A percentile compares a stretch with the other conserved stretches of the same genome.
phyloP scores from a whole-genome alignment of 2,329 filamentous ascomycete species.

The Neonectria ditissima region DNA sequence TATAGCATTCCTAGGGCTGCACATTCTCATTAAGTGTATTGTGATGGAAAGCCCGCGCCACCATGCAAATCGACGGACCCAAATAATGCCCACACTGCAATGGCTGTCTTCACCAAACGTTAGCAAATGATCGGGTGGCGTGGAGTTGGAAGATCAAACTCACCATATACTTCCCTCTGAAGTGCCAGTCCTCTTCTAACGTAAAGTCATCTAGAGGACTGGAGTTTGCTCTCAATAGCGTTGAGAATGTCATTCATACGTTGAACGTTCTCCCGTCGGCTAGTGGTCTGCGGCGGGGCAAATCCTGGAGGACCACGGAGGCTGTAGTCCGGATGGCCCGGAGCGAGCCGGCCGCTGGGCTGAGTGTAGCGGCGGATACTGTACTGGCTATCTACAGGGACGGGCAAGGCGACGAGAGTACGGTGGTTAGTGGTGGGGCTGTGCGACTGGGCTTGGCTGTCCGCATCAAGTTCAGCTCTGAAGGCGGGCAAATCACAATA shows the following conservation, averaged over 20 bases:
- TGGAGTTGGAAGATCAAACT: background rate
- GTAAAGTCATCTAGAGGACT: constrained; percentile 14
- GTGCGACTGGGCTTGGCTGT: background rate
- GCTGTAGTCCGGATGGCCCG: constrained; percentile 25
- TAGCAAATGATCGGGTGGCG: background rate
- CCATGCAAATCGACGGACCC: background rate
- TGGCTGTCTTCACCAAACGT: too few species aligned
- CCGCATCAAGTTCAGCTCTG: constrained; percentile 17
- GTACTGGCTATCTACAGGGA: constrained; percentile 23
- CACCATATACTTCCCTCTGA: background rate
- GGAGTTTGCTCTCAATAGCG: constrained; percentile 21
- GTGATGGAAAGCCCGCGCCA: too few species aligned
- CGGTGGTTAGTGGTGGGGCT: constrained; percentile 2
- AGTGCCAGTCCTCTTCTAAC: background rate
- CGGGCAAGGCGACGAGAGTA: background rate
- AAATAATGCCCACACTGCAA: background rate
- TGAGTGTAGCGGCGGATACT: constrained; percentile 24
- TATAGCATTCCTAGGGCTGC: background rate
- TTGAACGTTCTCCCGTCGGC: constrained; percentile 1
- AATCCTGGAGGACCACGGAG: constrained; percentile 29
- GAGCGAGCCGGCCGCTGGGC: constrained; percentile 8
- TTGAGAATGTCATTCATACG: constrained; percentile 29
- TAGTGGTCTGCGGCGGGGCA: constrained; percentile 4
- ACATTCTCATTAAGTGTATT: background rate
- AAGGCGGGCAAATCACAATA: constrained; percentile 3